A percentile compares a stretch with the other conserved stretches of the same genome.
Evolutionary conservation across 2,329 filamentous ascomycete genomes (phyloP).

Genomic region (Cladophialophora yegresii): DNA sequence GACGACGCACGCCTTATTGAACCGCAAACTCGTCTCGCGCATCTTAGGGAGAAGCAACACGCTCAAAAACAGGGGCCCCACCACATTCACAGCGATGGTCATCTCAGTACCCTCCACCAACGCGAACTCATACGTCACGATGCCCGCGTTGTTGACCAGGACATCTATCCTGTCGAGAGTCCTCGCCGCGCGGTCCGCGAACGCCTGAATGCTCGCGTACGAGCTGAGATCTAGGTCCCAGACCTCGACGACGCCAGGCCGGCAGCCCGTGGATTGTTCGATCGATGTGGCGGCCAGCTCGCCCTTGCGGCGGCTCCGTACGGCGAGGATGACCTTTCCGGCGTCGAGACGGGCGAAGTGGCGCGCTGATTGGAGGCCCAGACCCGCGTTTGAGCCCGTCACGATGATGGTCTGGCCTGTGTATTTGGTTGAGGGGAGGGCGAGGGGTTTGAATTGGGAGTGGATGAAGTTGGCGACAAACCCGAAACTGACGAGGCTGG

Average conservation of each 20-base stretch:
- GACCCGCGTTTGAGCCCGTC: conserved; percentile 49
- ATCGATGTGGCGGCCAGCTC: conserved; percentile 46
- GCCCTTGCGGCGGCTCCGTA: conserved; percentile 44
- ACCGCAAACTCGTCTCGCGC: conserved; percentile 21
- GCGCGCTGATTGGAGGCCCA: conserved; percentile 49
- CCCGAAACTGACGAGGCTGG: background rate
- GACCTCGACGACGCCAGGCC: conserved; percentile 43
- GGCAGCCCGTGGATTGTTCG: conserved; percentile 21
- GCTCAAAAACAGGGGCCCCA: conserved; percentile 31
- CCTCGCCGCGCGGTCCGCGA: conserved; percentile 38
- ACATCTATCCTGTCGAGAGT: conserved; percentile 40
- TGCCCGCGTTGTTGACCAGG: conserved; percentile 45
- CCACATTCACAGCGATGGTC: conserved; percentile 36
- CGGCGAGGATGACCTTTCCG: conserved; percentile 49
- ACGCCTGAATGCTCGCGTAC: conserved; percentile 44
- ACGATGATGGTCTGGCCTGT: conserved; percentile 44
- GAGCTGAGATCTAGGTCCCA: conserved; percentile 50
- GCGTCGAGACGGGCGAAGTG: conserved; percentile 46
- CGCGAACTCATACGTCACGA: conserved; percentile 24
- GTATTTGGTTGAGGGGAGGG: conserved; percentile 16
- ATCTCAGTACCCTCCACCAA: conserved; percentile 22
- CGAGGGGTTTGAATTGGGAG: conserved; percentile 21
- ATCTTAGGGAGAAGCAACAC: conserved; percentile 34
- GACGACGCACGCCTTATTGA: conserved; percentile 20
- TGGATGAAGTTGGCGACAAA: background rate